Percentiles rank a stretch among this genome's conserved stretches.
These are phyloP conservation scores for Athelia sp. DNA, from an alignment of 1,284 basidiomycete species.

Conservation along the genomic window DNA sequence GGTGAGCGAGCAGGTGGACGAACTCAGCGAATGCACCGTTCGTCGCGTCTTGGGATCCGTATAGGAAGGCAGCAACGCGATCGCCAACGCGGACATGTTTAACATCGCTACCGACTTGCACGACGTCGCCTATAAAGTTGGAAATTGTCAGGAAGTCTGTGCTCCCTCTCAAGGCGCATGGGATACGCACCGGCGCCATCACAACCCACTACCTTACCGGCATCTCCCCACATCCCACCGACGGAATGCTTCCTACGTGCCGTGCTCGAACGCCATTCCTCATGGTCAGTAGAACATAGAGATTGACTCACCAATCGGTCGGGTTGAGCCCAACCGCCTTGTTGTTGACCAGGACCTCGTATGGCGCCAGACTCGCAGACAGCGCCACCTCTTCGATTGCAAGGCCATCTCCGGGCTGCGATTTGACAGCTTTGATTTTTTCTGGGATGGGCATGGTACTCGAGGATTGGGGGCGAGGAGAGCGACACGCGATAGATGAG, in stretches of 20 bases:
- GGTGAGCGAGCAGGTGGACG: background rate
- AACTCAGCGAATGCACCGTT: background rate
- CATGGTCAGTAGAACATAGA: background rate
- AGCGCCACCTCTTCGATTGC: no score
- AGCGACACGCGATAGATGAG: no score
- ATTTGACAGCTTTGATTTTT: background rate
- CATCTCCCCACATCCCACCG: background rate
- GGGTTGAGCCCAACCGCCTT: constrained; percentile 10
- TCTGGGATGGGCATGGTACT: background rate
- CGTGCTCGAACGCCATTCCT: no score
- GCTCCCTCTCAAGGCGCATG: no score
- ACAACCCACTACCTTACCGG: background rate
- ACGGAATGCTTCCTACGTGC: background rate
- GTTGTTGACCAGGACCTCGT: no score
- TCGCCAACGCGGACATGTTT: constrained; percentile 5
- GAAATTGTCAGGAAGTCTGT: no score
- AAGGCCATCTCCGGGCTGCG: background rate
- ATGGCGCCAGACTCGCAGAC: background rate
- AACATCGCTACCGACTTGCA: constrained; percentile 4
- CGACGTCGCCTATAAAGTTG: constrained; percentile 1
- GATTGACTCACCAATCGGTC: constrained; percentile 8
- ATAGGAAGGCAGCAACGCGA: constrained; percentile 1
- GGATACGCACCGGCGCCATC: no score
- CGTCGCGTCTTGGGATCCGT: background rate
- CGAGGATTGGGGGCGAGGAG: no score